A percentile compares a stretch with the other conserved stretches of the same genome.
phyloP scores from a whole-genome alignment of 495 filamentous ascomycete genomes.

The Talaromyces nanjingensis region DNA sequence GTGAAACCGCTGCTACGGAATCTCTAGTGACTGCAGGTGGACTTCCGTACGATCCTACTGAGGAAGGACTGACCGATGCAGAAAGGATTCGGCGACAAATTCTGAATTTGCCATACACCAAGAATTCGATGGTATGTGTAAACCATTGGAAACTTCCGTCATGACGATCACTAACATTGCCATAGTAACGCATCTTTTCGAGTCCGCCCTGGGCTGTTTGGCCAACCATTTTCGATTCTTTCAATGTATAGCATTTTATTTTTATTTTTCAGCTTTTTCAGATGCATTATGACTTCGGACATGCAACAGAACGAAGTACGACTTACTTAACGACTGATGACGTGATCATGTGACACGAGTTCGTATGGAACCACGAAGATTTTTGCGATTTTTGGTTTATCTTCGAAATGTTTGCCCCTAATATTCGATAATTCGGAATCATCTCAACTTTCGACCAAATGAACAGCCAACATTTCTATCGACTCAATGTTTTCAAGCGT shows the following conservation, averaged over 20 bases:
- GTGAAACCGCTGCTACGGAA: slow-evolving; percentile 2
- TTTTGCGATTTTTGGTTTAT: slow-evolving; percentile 9
- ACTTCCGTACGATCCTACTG: slow-evolving; percentile 31
- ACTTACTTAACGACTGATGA: slow-evolving; percentile 9
- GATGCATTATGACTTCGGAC: slow-evolving; percentile 9
- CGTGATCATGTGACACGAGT: slow-evolving; percentile 11
- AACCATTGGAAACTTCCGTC: neutral
- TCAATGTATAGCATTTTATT: slow-evolving; percentile 8
- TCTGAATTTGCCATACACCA: slow-evolving; percentile 32
- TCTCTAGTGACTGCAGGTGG: slow-evolving; percentile 9
- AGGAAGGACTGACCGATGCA: slow-evolving; percentile 38
- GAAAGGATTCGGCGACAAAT: slow-evolving; percentile 42
- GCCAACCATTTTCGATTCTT: neutral
- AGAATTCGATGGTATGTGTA: slow-evolving; percentile 19
- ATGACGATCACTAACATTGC: neutral
- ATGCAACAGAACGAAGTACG: slow-evolving; percentile 11
- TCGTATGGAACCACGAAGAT: slow-evolving; percentile 11
- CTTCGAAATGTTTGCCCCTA: neutral
- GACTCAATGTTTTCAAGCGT: slow-evolving; percentile 1
- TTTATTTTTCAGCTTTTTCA: neutral
- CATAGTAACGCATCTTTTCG: neutral
- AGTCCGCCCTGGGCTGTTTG: neutral
- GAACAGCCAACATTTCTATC: slow-evolving; percentile 2
- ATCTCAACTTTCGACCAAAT: neutral
- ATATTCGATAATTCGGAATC: neutral